Conservation (phyloP, 257 asterid species). For the Parsonsia alboflavescens region DNA sequence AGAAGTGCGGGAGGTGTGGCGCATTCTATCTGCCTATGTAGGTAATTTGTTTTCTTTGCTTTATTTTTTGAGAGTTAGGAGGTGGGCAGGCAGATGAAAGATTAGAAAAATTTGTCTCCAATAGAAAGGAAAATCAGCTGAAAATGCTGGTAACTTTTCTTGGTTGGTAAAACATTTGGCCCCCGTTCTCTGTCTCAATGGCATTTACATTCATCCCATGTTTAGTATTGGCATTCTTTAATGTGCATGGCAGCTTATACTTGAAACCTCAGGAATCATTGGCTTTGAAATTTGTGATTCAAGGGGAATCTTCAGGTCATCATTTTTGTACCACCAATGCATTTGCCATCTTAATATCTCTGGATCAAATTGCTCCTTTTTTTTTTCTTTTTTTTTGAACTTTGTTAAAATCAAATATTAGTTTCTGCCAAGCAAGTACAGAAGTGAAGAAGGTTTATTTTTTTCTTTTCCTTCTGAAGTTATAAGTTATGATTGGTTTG, state of each 20-base stretch:
- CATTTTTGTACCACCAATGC: neutral
- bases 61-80: neutral
- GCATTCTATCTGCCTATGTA: neutral
- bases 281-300: neutral
- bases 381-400: neutral
- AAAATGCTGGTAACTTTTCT: neutral
- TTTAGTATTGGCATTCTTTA: neutral
- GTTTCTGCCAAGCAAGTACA: neutral
- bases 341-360: neutral
- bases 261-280: neutral
- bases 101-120: neutral
- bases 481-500: neutral
- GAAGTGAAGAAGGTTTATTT: too few species aligned
- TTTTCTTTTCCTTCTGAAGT: neutral
- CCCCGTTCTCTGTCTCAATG: neutral
- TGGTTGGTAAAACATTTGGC: neutral
- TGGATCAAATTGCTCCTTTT: neutral
- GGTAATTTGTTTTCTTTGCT: too few species aligned
- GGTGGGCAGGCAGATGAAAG: neutral
- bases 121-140: neutral
- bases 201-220: neutral
- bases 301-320: neutral
- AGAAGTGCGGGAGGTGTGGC: too few species aligned
- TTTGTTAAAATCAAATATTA: neutral
- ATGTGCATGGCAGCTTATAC: neutral